Evolutionary conservation across 306 rosid genomes (phyloP), one percentile per base, ranked within the genome.

Genomic region (Lupinus albus): DNA sequence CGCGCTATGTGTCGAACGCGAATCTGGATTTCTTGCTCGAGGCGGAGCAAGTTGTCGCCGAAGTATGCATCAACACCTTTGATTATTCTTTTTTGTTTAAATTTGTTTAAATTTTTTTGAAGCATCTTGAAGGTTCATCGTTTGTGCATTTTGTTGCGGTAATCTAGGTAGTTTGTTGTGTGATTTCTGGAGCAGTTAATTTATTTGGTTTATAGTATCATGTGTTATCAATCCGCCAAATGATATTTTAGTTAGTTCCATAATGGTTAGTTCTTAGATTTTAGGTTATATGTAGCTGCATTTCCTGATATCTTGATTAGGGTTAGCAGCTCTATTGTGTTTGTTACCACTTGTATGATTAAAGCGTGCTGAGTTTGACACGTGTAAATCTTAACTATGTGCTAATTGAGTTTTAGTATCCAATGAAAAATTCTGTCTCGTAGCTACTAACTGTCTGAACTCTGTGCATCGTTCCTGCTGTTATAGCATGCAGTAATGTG

Each of bases 11-110:
- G 14, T 86, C 85, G 61, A 71, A 57, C 51, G 76, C 61, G 41
- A 84, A 82, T 57, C 83, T 90, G 6, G 89, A 84, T 51, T 86
- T 90, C 87, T 77, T 94, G 86, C 84, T 94, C 33, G 95, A 88
- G 67, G 81, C 62, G 1, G 99, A 94, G 70, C 75, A 84, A 62
- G 83, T 86, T 67, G 38, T 79, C 1, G 89, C 80, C 44, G 95
- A 94, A 89, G 99, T 94, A 68, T 56, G 80, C 4, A 25, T 2
- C 30, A 2, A 1, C 8, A 9, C 35, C 10, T 65, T 61, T 11
- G 7, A 56, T 45, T 56, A 18, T 11, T 49, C 30, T 25, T 25
- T 25, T 25, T 2, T 25, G 3, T 25, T 25, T 25, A 25, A 25
- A 4, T 12, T 12, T 12, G 12, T 13, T 41, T 41, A 1, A 3